Conservation (phyloP, 2,329 filamentous ascomycete species). For the Incumbomyces delicatus region DNA sequence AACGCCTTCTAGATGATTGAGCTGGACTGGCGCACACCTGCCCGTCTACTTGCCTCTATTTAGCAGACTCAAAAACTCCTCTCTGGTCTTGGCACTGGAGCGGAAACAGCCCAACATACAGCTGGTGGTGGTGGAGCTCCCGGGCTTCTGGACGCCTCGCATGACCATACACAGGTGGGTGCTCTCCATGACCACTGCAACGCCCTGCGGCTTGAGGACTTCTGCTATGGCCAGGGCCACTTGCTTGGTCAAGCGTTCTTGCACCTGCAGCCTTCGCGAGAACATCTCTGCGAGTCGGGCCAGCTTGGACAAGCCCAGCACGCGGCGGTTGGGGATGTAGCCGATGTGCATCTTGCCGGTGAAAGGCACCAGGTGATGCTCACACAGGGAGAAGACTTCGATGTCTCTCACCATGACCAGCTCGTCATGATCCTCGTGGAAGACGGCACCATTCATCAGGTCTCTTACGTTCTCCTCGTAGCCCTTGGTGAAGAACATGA, state of each 20-base stretch:
- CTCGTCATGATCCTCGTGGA: constrained; percentile 94
- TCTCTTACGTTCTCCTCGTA: constrained; percentile 91
- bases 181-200: constrained; percentile 95
- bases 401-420: constrained; percentile 98
- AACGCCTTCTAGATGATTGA: too few relatives aligned
- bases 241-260: constrained; percentile 92
- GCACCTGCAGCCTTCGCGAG: constrained; percentile 81
- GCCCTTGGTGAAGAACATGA: constrained; percentile 92
- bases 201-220: constrained; percentile 83
- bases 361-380: constrained; percentile 95
- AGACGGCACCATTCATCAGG: constrained; percentile 87
- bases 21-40: too few relatives aligned
- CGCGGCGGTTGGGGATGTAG: constrained; percentile 84
- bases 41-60: constrained; percentile 33
- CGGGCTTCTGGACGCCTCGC: constrained; percentile 92
- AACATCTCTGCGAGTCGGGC: constrained; percentile 97
- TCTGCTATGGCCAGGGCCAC: constrained; percentile 91
- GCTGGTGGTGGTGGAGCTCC: constrained; percentile 80
- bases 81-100: constrained; percentile 81
- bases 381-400: constrained; percentile 86
- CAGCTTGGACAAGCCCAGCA: constrained; percentile 91
- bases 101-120: constrained; percentile 97
- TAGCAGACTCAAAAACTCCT: constrained; percentile 84
- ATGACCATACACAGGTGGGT: constrained; percentile 98
- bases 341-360: constrained; percentile 99